Conservation (phyloP, 495 filamentous ascomycete genomes). For the Hyphodiscus hymeniophilus region DNA sequence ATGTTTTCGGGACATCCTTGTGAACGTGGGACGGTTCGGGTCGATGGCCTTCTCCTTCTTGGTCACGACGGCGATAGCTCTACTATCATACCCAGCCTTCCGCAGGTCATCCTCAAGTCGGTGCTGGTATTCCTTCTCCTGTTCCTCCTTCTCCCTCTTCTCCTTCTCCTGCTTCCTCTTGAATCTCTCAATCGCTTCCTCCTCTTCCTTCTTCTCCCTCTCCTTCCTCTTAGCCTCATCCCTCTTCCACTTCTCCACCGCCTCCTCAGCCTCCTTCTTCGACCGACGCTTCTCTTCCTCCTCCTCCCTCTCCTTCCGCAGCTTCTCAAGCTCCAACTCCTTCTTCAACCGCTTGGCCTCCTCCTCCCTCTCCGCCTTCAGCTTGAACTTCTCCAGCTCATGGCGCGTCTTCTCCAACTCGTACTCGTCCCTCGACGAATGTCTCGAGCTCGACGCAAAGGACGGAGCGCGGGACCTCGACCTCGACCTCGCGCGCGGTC, state of each 20-base stretch:
- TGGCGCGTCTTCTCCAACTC: conserved; percentile 19
- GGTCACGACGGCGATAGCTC: conserved; percentile 42
- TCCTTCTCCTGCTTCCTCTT: conserved; percentile 44
- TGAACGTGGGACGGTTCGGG: conserved; percentile 40
- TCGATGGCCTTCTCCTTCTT: conserved; percentile 36
- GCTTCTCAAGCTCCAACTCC: conserved; percentile 34
- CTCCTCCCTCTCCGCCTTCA: conserved; percentile 30
- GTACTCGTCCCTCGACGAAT: conserved; percentile 24
- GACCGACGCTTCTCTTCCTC: conserved; percentile 47
- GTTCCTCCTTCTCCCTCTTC: conserved; percentile 38
- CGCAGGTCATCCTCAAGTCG: conserved; percentile 40
- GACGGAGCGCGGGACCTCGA: conserved; percentile 24
- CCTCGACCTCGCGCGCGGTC: conserved; percentile 20
- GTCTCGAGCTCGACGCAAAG: neutral
- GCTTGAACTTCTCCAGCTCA: conserved; percentile 25
- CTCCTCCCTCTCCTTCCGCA: conserved; percentile 35
- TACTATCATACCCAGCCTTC: conserved; percentile 41
- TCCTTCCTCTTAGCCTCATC: conserved; percentile 42
- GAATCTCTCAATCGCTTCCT: conserved; percentile 38
- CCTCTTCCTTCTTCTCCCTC: conserved; percentile 42
- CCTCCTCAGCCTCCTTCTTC: conserved; percentile 40
- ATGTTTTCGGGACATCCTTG: conserved; percentile 46
- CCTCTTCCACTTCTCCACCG: conserved; percentile 44
- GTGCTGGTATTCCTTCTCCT: conserved; percentile 31
- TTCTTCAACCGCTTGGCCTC: conserved; percentile 36